Conservation (phyloP, 306 rosid species). For the Macrotyloma uniflorum region DNA sequence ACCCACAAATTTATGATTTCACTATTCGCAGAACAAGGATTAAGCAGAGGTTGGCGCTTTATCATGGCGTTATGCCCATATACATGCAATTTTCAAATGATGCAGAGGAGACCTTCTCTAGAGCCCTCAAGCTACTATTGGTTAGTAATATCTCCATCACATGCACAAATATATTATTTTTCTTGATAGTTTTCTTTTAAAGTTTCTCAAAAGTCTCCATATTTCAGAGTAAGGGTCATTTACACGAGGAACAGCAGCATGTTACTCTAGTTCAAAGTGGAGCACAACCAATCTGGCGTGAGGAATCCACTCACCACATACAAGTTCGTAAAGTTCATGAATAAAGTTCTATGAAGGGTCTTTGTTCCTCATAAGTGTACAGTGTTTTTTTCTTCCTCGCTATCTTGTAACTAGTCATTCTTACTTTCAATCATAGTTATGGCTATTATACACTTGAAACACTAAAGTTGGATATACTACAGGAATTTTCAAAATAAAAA, state of each 20-base stretch:
- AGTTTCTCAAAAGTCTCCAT: constrained; percentile 26
- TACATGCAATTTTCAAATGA: constrained; percentile 87
- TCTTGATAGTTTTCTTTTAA: constrained; percentile 27
- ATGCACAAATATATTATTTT: constrained; percentile 4
- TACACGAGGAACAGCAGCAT: constrained; percentile 67
- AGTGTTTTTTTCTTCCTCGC: background rate
- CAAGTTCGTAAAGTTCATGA: constrained; percentile 83
- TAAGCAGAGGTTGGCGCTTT: constrained; percentile 81
- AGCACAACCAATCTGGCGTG: constrained; percentile 93
- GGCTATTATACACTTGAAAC: constrained; percentile 27
- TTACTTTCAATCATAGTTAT: constrained; percentile 17
- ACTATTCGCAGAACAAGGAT: constrained; percentile 66
- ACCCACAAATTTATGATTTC: constrained; percentile 28
- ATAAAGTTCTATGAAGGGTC: constrained; percentile 44
- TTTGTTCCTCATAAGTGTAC: constrained; percentile 14
- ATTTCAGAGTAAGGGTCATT: constrained; percentile 67
- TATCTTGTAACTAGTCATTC: constrained; percentile 14
- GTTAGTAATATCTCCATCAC: constrained; percentile 50
- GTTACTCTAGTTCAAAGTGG: constrained; percentile 98
- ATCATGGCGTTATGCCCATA: constrained; percentile 81
- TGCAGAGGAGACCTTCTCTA: constrained; percentile 83
- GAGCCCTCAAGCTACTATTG: constrained; percentile 79
- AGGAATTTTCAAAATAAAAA: constrained; percentile 20
- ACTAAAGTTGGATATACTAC: background rate
- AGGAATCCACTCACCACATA: constrained; percentile 86